These are phyloP conservation scores for Colletotrichum theobromicola DNA, from an alignment of 2,329 filamentous ascomycete species.

Conservation along the genomic window DNA sequence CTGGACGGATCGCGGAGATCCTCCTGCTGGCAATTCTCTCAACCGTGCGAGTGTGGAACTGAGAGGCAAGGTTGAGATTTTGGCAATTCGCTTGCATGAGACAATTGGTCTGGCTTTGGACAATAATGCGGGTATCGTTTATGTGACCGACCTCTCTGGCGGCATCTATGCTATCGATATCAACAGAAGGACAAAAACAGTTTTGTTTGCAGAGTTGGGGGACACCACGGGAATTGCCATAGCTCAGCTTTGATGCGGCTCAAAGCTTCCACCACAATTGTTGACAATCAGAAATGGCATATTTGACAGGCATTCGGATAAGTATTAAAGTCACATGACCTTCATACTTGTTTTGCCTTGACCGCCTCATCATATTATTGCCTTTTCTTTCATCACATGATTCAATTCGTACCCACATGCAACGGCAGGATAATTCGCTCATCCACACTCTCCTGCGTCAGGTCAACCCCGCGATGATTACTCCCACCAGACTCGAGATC, in stretches of 20 bases:
- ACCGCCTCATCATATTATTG: background rate
- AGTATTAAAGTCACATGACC: background rate
- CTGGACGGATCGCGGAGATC: slow-evolving; percentile 11
- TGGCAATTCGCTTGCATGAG: slow-evolving; percentile 3
- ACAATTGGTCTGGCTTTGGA: background rate
- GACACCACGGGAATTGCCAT: background rate
- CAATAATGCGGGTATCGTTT: background rate
- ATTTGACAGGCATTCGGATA: background rate
- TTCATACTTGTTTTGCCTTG: background rate
- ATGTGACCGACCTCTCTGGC: background rate
- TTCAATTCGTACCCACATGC: background rate
- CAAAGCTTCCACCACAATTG: background rate
- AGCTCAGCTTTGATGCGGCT: background rate
- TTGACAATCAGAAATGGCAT: background rate
- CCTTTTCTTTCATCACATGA: background rate
- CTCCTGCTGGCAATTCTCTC: background rate
- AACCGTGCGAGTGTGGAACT: background rate
- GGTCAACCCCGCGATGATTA: background rate
- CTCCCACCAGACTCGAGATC: background rate
- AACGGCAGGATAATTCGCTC: background rate
- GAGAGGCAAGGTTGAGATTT: background rate
- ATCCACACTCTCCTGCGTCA: background rate
- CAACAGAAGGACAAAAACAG: background rate
- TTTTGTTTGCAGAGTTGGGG: background rate
- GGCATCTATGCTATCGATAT: background rate